A percentile compares a stretch with the other conserved stretches of the same genome.
phyloP scores from a whole-genome alignment of 208 protist species.

The Naegleria fowleri region DNA sequence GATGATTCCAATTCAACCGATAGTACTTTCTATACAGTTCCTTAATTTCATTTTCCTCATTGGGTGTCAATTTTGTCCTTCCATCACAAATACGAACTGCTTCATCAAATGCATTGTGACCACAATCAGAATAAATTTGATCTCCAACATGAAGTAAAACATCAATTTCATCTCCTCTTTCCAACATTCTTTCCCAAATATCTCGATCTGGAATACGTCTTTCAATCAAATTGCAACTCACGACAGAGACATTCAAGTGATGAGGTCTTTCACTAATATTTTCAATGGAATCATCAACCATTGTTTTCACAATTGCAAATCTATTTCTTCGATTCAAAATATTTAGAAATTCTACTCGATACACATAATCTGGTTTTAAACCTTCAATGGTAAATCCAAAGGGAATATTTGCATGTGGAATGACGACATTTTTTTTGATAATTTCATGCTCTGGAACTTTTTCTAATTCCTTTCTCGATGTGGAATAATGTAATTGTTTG shows the following conservation, averaged over 20 bases:
- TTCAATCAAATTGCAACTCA: not conserved
- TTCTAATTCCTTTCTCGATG: not conserved
- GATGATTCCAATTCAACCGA: not conserved
- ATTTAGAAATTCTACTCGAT: not conserved
- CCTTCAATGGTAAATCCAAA: not conserved
- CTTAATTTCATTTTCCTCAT: slow-evolving; percentile 4
- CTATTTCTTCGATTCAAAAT: not conserved
- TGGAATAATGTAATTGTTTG: not conserved
- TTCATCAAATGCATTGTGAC: not conserved
- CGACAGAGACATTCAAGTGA: not conserved
- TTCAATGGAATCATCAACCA: not conserved
- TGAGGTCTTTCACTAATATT: not conserved
- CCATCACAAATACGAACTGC: not conserved
- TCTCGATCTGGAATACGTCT: not conserved
- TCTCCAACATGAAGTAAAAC: not conserved
- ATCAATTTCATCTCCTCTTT: not conserved
- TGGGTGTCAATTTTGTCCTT: not conserved
- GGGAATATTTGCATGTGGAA: not conserved
- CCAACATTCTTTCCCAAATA: not conserved
- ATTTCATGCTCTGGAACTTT: not conserved
- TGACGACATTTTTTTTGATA: not conserved
- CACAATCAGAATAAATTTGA: not conserved
- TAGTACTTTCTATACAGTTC: not conserved
- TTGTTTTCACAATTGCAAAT: not conserved
- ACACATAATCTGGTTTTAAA: not conserved